Evolutionary conservation across 306 rosid species (phyloP), one percentile per base, ranked within the genome.

Genomic region (Fragaria nilgerrensis): DNA sequence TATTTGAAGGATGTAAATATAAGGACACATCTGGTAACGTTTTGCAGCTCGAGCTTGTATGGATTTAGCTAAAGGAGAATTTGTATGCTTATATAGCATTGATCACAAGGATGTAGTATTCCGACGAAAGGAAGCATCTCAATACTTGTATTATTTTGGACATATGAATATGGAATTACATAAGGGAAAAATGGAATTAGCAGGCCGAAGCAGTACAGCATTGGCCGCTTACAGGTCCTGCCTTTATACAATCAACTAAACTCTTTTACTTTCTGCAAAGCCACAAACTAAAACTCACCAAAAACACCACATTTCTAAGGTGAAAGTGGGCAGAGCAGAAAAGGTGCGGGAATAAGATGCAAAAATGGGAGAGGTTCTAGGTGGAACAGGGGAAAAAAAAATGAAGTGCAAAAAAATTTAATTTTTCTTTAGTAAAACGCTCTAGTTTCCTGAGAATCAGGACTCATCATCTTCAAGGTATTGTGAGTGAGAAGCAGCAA

Each of bases 401-500:
- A 16, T 1, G 13, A 37, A 73, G 29, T 7, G 73, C 52, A 17
- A 77, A 74, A 41, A 53, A 27, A 1, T 29, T 56, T 45, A 25
- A 75, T 6, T 78, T 67, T 67, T n/a, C 82, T 75, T 58, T 29
- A 67, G 58, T 29, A 74, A 78, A 58, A 83, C 74, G 43, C 65
- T 72, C 70, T 17, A 79, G 73, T 14, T 78, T 23, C 58, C 68
- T 39, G 65, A 74, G 71, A 61, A 39, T 81, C 78, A 80, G 49
- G 84, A 77, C 50, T 83, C 86, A 8, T 84, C 88, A 52, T 56
- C 76, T 64, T 77, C 89, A 25, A 77, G 88, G 80, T 80, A 85
- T 73, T 83, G 90, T 22, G 98, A 94, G 72, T 92, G 88, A 48
- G 98, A 89, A 68, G 98, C 94, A 25, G 97, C 96, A 53, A 92